phyloP scores from a whole-genome alignment of 352 stramenopile genomes.

The Pythium vanterpoolii region DNA sequence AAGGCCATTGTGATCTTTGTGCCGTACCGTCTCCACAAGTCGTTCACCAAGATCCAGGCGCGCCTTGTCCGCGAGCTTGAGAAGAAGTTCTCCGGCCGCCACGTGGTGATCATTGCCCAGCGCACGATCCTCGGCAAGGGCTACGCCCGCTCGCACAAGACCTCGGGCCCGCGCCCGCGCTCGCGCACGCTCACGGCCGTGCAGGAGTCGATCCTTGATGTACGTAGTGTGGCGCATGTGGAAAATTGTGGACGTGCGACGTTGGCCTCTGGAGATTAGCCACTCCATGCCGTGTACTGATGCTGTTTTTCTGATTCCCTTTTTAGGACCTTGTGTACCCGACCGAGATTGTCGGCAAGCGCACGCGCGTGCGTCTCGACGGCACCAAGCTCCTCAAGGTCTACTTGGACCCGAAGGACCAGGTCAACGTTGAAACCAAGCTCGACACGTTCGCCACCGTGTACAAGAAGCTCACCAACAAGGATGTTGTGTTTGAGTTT shows the following conservation, averaged over 20 bases:
- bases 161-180: slow-evolving; percentile 92
- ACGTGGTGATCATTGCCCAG: slow-evolving; percentile 99
- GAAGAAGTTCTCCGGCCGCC: slow-evolving; percentile 99
- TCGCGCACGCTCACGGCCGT: slow-evolving; percentile 98
- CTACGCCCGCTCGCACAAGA: slow-evolving; percentile 94
- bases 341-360: slow-evolving; percentile 99
- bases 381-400: slow-evolving; percentile 98
- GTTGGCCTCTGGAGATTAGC: slow-evolving; percentile 89
- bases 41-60: slow-evolving; percentile 99
- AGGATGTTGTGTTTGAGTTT: slow-evolving; percentile 99
- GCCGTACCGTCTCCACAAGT: slow-evolving; percentile 96
- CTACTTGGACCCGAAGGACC: slow-evolving; percentile 97
- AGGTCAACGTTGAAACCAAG: slow-evolving; percentile 99
- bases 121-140: slow-evolving; percentile 98
- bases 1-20: slow-evolving; percentile 99
- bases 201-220: slow-evolving; percentile 98
- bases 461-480: slow-evolving; percentile 99
- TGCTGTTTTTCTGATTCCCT: slow-evolving; percentile 23
- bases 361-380: slow-evolving; percentile 96
- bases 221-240: slow-evolving; percentile 47
- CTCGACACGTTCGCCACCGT: slow-evolving; percentile 99
- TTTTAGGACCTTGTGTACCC: slow-evolving; percentile 97
- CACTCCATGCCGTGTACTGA: slow-evolving; percentile 88
- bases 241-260: slow-evolving; percentile 48
- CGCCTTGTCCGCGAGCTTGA: slow-evolving; percentile 98